Evolutionary conservation across 345 rosid genomes (phyloP), one percentile per base, ranked within the genome.

Genomic region (Jatropha curcas): DNA sequence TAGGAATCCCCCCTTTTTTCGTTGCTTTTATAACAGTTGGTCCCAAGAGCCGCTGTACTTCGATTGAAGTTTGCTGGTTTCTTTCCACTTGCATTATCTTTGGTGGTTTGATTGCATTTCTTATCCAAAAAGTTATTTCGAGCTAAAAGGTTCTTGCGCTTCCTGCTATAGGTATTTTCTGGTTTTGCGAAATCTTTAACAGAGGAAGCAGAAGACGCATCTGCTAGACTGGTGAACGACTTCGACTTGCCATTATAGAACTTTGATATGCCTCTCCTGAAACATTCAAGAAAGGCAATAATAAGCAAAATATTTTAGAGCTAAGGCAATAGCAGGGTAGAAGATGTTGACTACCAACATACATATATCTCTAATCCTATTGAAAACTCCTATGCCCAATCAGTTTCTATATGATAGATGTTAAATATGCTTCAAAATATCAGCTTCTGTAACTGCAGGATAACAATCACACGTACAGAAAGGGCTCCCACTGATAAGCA

Each of bases 171-270:
- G 1, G 80, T 75, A 79, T 79, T 74, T 46, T 81, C 86, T 0
- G 84, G 88, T 77, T 85, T 85, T 5, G 74, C 82, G 39, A 85
- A 58, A 51, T 83, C 85, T 60, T 79, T 67, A 35, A 77, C 39
- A 1, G 82, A 83, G 43, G 70, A 67, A 69, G 60, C 65, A 45
- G 75, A 60, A 27, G 77, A 82, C 0, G 79, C 84, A 70, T 81
- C 86, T 35, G 79, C 82, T 39, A 83, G 74, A 65, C 86, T 74
- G n/a, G 86, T 83, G 74, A 85, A 85, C 10, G 88, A 85, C 74
- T 79, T 85, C 52, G 88, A 81, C 63, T 76, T 85, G 50, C 88
- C 83, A 62, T 22, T 70, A 67, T 85, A 83, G 58, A 83, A 85
- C 43, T 75, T 79, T 53, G 86, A 85, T 67, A 85, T 81, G 67